These are phyloP conservation scores for Bisporella sp. DNA, from an alignment of 2,329 filamentous ascomycete species.

Conservation along the genomic window DNA sequence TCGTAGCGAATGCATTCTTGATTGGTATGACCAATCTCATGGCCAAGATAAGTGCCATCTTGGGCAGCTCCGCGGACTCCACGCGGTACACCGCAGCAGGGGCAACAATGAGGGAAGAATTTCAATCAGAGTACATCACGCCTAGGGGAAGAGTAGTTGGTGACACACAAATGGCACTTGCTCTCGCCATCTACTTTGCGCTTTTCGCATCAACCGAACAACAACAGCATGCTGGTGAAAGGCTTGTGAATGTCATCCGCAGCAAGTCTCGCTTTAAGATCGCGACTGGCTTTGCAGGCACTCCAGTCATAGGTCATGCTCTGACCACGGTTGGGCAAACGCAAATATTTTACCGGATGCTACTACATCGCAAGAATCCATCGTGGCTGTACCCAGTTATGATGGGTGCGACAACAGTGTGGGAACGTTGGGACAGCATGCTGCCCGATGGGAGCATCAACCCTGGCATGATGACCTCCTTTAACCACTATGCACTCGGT, in stretches of 20 bases:
- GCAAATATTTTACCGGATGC: slow-evolving; percentile 30
- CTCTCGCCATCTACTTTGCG: slow-evolving; percentile 20
- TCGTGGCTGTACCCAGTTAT: slow-evolving; percentile 22
- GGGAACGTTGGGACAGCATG: slow-evolving; percentile 24
- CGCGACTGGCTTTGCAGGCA: slow-evolving; percentile 25
- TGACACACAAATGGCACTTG: slow-evolving; percentile 23
- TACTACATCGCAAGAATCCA: slow-evolving; percentile 29
- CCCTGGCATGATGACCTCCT: slow-evolving; percentile 20
- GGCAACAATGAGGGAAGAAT: slow-evolving; percentile 14
- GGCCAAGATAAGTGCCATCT: slow-evolving; percentile 26
- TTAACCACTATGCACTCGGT: slow-evolving; percentile 23
- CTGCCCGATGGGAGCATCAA: slow-evolving; percentile 20
- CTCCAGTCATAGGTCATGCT: slow-evolving; percentile 16
- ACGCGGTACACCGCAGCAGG: slow-evolving; percentile 17
- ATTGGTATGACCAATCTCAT: slow-evolving; percentile 35
- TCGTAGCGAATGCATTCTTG: slow-evolving; percentile 41
- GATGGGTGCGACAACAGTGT: slow-evolving; percentile 23
- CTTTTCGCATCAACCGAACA: slow-evolving; percentile 10
- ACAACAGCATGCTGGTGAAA: slow-evolving; percentile 4
- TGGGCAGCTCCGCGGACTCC: slow-evolving; percentile 20
- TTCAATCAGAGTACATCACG: slow-evolving; percentile 24
- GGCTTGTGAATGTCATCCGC: slow-evolving; percentile 16
- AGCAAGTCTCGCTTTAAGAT: slow-evolving; percentile 16
- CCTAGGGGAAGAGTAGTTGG: slow-evolving; percentile 16
- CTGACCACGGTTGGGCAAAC: slow-evolving; percentile 9